Base-by-base conservation (phyloP, 805 yeast species). In the Starmerella lactis-condensi region DNA sequence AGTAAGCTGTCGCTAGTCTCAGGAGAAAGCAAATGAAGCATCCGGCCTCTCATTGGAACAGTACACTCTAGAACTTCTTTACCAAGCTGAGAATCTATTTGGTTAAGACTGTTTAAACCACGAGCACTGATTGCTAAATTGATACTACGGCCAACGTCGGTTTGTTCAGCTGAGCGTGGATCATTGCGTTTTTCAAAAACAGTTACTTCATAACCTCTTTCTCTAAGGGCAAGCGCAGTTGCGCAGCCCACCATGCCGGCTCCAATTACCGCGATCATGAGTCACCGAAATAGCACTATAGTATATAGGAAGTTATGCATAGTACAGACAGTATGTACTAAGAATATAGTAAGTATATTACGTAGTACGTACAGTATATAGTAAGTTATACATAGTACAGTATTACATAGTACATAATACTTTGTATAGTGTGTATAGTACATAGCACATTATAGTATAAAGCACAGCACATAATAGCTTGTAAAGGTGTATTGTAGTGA, bases 161-260 rank as follows among this genome's bases (percentile, higher is more conserved):
- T 24, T 12, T 22, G 7, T 12, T 28, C 22, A 7, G 19, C 34
- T 13, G 9, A 12, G n/a, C 78, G 54, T 12, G 82, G 79, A 50
- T 82, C 93, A 1, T 55, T 50, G 28, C 94, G 62, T 24, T 67
- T 55, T 41, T 83, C 95, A 40, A 66, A 76, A 4, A 83, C 47
- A 1, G 72, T 62, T 14, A 83, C 95, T 1, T 64, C 37, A 51
- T 67, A 75, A 8, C 93, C 93, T 33, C 68, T 62, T 34, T 69
- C 61, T 3, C 73, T 67, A 23, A 83, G 64, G 0, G 85, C 89
- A n/a, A 83, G 51, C 0, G 93, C 89, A 0, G 83, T 66, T 4
- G 81, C 58, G 32, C 89, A 67, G 0, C 95, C 95, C 2, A 83
- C 95, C 5, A 78, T 67, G 0, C 95, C 95, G 1, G 89, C 93